Evolutionary conservation across 163 green algal species (phyloP), one percentile per base, ranked within the genome.

Genomic region (Prototheca wickerhamii): DNA sequence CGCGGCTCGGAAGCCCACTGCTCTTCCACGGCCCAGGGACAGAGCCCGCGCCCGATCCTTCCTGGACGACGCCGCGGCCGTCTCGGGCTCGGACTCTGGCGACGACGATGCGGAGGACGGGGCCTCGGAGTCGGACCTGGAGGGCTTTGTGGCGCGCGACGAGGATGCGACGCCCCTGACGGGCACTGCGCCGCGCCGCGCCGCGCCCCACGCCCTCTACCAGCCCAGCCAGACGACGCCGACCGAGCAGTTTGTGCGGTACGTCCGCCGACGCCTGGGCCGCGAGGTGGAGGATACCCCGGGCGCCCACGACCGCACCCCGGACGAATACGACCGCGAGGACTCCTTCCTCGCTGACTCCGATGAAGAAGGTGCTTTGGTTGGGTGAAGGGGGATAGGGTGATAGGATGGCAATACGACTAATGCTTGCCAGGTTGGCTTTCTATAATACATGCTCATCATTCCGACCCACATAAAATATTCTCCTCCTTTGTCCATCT

Each of bases 301-400:
- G 15, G 55, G 55, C 8, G 55, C 55, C 12, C 20, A 44, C 30
- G 15, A 49, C 12, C 31, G 25, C 23, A 44, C 20, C 15, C 32
- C 8, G 31, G 55, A 61, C 15, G 29, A 44, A 31, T 61, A 61
- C 31, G 55, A 61, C 55, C 55, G 46, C 17, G 55, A 61, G 32
- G 55, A 61, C 31, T 61, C 55, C 12, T 61, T 61, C 55, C 28
- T 61, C 55, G 55, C 25, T 8, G 55, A 49, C 31, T 54, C 46
- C 23, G 46, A 54, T 25, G 46, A 54, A 44, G 37, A n/a, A n/a
- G n/a, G n/a, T n/a, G 37, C 15, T 21, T 21, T 10, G 37, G 37
- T 15, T 44, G 37, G 37, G 15, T 10, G 37, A 44, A 15, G 0
- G 10, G 10, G 37, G 37, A 15, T 0, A 44, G 37, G 15, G 37